phyloP scores from a whole-genome alignment of 2,329 filamentous ascomycete species.

The Penicillium capsulatum region DNA sequence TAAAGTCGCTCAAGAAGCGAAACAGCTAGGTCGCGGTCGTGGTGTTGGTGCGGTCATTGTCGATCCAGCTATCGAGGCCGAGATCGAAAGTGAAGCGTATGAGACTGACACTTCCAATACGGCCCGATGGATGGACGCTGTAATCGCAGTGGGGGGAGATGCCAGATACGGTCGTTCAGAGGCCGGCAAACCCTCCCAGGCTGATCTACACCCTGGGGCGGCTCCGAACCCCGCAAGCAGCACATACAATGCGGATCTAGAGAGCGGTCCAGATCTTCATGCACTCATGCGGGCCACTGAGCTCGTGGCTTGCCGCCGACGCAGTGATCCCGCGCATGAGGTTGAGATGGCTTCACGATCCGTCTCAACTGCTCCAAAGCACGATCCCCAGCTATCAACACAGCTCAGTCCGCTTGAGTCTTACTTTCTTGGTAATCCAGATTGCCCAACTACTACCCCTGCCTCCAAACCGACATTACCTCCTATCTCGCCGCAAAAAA shows the following conservation, averaged over 20 bases:
- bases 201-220: constrained; percentile 16
- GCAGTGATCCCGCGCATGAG: constrained; percentile 23
- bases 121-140: constrained; percentile 30
- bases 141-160: constrained; percentile 45
- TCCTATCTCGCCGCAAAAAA: constrained; percentile 15
- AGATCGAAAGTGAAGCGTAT: constrained; percentile 15
- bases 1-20: constrained; percentile 38
- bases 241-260: constrained; percentile 32
- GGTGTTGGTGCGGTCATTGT: constrained; percentile 45
- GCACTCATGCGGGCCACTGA: constrained; percentile 45
- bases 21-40: constrained; percentile 36
- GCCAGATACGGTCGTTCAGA: constrained; percentile 37
- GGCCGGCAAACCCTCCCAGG: constrained; percentile 22
- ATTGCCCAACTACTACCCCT: background rate
- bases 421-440: constrained; percentile 44
- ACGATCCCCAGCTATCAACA: constrained; percentile 12
- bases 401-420: constrained; percentile 28
- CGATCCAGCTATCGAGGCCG: constrained; percentile 36
- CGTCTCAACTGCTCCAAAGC: constrained; percentile 1
- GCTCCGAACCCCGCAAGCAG: constrained; percentile 24
- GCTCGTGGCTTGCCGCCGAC: constrained; percentile 41
- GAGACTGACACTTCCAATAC: constrained; percentile 24
- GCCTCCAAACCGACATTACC: background rate
- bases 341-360: background rate
- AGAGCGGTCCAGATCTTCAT: constrained; percentile 45